Evolutionary conservation across 805 yeast genomes (phyloP).

Genomic region (Saccharomycopsis selenospora): DNA sequence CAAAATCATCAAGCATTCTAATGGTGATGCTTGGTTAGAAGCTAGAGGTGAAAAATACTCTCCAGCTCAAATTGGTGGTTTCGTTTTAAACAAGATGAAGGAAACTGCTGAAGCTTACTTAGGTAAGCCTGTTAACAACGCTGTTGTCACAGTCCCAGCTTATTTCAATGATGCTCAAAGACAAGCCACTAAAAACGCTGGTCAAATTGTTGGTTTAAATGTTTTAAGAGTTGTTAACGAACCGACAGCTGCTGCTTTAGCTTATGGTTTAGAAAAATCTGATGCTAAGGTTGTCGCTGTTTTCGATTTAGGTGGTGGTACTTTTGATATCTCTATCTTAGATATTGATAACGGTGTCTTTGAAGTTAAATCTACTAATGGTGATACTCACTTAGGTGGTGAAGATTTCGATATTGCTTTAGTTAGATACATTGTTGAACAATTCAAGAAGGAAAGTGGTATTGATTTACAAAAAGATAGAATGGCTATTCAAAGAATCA

Average conservation of each 20-base stretch:
- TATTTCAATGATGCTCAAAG: conserved; percentile 88
- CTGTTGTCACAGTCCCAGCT: conserved; percentile 88
- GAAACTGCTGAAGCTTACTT: conserved; percentile 93
- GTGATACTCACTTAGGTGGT: conserved; percentile 92
- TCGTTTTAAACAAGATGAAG: conserved; percentile 92
- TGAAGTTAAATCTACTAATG: conserved; percentile 96
- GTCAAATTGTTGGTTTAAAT: conserved; percentile 92
- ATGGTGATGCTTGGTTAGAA: conserved; percentile 96
- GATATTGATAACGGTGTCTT: conserved; percentile 97
- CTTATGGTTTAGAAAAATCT: conserved; percentile 84
- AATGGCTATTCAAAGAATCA: conserved; percentile 77
- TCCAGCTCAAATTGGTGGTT: conserved; percentile 94
- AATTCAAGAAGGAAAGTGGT: conserved; percentile 70
- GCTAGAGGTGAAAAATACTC: conserved; percentile 84
- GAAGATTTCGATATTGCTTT: conserved; percentile 85
- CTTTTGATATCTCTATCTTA: conserved; percentile 92
- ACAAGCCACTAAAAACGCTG: conserved; percentile 95
- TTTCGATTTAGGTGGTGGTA: conserved; percentile 98
- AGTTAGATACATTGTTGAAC: conserved; percentile 74
- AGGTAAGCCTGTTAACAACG: conserved; percentile 81
- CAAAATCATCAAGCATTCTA: conserved; percentile 80
- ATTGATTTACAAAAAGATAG: conserved; percentile 58
- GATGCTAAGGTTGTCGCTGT: conserved; percentile 85
- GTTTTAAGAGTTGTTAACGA: conserved; percentile 85
- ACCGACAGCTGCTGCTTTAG: conserved; percentile 92